Percentiles rank a stretch among this genome's conserved stretches.
These are phyloP conservation scores for Paracoccidioides lutzii DNA, from an alignment of 2,329 filamentous ascomycete species.

Conservation along the genomic window DNA sequence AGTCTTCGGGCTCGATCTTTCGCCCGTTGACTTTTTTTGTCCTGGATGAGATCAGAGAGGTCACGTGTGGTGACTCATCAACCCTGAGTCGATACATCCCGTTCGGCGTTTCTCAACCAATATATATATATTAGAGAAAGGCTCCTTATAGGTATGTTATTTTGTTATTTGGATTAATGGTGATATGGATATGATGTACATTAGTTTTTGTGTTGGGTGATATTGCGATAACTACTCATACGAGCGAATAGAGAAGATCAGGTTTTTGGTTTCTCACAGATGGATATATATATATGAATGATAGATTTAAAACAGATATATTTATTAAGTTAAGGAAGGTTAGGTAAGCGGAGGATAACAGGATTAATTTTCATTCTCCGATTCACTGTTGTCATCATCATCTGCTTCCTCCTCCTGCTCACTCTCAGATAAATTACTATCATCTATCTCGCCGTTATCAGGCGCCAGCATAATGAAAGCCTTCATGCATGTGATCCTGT, in stretches of 20 bases:
- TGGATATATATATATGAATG: background rate
- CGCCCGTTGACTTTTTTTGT: background rate
- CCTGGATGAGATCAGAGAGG: background rate
- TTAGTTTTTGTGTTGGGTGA: background rate
- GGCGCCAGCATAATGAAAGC: constrained; percentile 71
- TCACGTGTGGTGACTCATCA: constrained; percentile 1
- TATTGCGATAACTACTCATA: background rate
- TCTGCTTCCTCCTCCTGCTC: constrained; percentile 17
- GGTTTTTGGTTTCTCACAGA: background rate
- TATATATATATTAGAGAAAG: too few species aligned
- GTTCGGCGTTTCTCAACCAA: too few species aligned
- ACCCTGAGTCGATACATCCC: background rate
- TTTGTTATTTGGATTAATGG: background rate
- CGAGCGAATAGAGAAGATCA: too few species aligned
- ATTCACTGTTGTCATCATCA: constrained; percentile 3
- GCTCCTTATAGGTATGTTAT: too few species aligned
- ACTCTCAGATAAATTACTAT: constrained; percentile 26
- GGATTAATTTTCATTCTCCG: background rate
- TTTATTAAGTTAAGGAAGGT: too few species aligned
- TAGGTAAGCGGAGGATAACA: too few species aligned
- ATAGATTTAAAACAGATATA: too few species aligned
- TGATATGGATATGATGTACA: background rate
- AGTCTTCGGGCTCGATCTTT: background rate
- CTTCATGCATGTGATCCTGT: constrained; percentile 77
- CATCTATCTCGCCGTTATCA: constrained; percentile 39